Conservation (phyloP, 257 asterid species). For the Solanum lignicaule region DNA sequence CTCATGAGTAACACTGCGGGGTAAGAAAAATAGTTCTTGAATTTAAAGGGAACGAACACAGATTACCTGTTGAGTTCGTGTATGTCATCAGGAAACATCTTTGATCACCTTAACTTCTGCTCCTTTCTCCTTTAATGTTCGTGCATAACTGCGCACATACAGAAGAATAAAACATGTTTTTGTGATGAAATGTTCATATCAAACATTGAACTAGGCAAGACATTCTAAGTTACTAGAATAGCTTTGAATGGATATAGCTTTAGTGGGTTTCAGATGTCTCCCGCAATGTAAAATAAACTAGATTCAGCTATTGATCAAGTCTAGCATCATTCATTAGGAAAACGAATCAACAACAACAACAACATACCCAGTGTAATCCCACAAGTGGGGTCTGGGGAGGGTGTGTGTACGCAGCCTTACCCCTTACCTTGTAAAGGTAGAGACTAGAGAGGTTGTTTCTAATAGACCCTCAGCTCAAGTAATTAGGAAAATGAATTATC, state of each 20-base stretch:
- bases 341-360: neutral
- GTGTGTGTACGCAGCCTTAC: neutral
- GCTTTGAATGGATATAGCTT: no score
- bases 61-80: no score
- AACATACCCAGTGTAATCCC: no score
- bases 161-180: neutral
- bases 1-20: no score
- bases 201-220: neutral
- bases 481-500: neutral
- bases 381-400: neutral
- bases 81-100: no score
- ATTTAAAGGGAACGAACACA: no score
- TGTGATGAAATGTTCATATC: neutral
- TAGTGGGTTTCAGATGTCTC: neutral
- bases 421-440: neutral
- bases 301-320: no score
- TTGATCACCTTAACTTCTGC: neutral
- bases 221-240: neutral
- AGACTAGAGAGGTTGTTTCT: neutral
- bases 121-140: neutral
- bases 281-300: neutral
- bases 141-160: neutral
- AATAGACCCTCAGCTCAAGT: neutral
- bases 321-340: no score
- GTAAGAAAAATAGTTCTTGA: no score